Base-by-base conservation (phyloP, 2,329 filamentous ascomycete genomes). In the Myotisia sp. region DNA sequence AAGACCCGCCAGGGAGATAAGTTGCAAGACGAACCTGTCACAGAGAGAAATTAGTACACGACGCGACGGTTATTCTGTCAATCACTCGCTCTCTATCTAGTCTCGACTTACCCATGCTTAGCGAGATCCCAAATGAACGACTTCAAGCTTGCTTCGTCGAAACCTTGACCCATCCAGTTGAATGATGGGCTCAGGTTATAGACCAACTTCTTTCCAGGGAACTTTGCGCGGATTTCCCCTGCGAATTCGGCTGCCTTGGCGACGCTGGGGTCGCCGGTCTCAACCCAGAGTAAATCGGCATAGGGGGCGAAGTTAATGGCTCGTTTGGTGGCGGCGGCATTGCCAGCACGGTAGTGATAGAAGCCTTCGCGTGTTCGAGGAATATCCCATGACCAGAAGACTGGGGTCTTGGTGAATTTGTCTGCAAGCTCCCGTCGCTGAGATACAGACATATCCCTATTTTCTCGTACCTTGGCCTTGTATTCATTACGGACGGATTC, bases 141-240 rank as follows among this genome's bases (percentile, higher is more conserved):
- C 62, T 80, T 84, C 36, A 98, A 69, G 4, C 79, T 78, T 41
- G 74, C 76, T 43, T 85, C 75, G 3, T 72, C 78, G 60, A 95
- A 98, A 19, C 87, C 90, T 54, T 95, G 86, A 7, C 76, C 76
- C 74, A 92, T 90, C 90, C 90, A 98, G 67, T 98, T 95, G 70
- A 98, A 98, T 6, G 83, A 92, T 1, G 90, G 90, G 3, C 79
- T 86, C 2, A 98, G 71, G 62, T 98, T 98, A 64, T 98, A 98
- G 0, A 95, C 87, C 16, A 98, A 71, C 22, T 82, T 80, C 70
- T 95, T 95, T 40, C 73, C 75, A 0, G 85, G 83, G 48, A 73
- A 66, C 3, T 61, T 64, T 0, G 64, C 59, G 36, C 80, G 74
- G 40, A 98, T 90, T 29, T 84, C 72, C 7, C 71, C 69, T 8